Percentiles rank a stretch among this genome's conserved stretches.
These are phyloP conservation scores for Alternaria consortialis DNA, from an alignment of 2,329 filamentous ascomycete species.

Conservation along the genomic window DNA sequence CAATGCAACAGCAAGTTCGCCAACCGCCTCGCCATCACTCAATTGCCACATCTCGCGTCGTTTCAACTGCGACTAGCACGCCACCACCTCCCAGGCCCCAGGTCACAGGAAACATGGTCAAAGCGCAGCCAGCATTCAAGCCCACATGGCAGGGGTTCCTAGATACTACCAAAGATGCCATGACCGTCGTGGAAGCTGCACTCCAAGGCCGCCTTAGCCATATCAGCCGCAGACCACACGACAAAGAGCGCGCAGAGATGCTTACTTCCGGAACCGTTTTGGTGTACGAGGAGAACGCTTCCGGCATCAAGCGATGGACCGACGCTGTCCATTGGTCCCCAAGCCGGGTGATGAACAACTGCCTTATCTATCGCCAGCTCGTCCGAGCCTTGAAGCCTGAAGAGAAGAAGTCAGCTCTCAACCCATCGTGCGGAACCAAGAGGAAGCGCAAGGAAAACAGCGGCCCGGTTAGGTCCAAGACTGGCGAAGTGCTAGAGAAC, in stretches of 20 bases:
- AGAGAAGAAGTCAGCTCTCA: slow-evolving; percentile 49
- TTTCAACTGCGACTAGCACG: slow-evolving; percentile 35
- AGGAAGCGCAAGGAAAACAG: slow-evolving; percentile 49
- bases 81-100: slow-evolving; percentile 43
- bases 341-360: slow-evolving; percentile 84
- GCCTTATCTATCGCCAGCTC: slow-evolving; percentile 84
- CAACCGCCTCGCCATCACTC: slow-evolving; percentile 42
- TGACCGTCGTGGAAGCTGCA: slow-evolving; percentile 82
- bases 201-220: slow-evolving; percentile 75
- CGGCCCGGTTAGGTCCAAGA: slow-evolving; percentile 38
- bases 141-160: slow-evolving; percentile 75
- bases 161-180: slow-evolving; percentile 75
- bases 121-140: slow-evolving; percentile 57
- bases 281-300: slow-evolving; percentile 90
- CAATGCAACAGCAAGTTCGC: slow-evolving; percentile 30
- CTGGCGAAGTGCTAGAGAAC: slow-evolving; percentile 40
- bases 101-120: slow-evolving; percentile 41
- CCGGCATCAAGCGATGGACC: slow-evolving; percentile 93
- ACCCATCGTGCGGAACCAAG: slow-evolving; percentile 48
- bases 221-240: slow-evolving; percentile 84
- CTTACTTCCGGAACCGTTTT: slow-evolving; percentile 88
- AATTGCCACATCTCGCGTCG: slow-evolving; percentile 40
- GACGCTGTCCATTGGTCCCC: slow-evolving; percentile 93
- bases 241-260: slow-evolving; percentile 78
- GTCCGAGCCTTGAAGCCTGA: slow-evolving; percentile 48